phyloP scores from a whole-genome alignment of 1,284 basidiomycete genomes.

The Heterobasidion annosum region DNA sequence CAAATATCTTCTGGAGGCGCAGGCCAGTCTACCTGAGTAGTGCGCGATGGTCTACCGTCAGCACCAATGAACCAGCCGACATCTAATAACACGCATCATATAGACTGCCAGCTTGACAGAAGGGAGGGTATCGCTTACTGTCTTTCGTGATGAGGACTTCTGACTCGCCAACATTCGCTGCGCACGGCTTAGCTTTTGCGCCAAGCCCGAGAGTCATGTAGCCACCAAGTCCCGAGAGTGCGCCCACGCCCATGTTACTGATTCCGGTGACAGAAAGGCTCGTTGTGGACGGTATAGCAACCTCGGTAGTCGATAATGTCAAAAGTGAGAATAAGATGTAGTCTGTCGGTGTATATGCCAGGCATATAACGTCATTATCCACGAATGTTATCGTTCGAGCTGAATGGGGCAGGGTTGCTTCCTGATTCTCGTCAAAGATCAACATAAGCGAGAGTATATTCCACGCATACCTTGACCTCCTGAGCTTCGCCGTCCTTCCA shows the following conservation, averaged over 20 bases:
- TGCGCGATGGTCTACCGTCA: conserved; percentile 58
- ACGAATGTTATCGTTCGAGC: conserved; percentile 70
- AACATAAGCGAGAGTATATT: conserved; percentile 7
- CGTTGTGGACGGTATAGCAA: conserved; percentile 38
- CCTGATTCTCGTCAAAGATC: conserved; percentile 33
- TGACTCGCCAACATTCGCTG: conserved; percentile 51
- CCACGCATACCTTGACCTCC: conserved; percentile 50
- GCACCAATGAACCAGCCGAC: conserved; percentile 65
- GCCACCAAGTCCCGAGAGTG: conserved; percentile 73
- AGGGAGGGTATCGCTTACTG: conserved; percentile 39
- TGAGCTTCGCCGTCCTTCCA: conserved; percentile 84
- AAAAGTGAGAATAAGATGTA: conserved; percentile 68
- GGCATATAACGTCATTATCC: conserved; percentile 52
- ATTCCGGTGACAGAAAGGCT: conserved; percentile 29
- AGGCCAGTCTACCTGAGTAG: conserved; percentile 66
- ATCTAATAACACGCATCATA: conserved; percentile 31
- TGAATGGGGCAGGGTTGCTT: conserved; percentile 78
- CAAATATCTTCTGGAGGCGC: conserved; percentile 77
- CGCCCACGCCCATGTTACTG: conserved; percentile 51
- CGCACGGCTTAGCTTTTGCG: conserved; percentile 60
- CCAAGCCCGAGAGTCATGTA: conserved; percentile 84
- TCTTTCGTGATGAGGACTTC: conserved; percentile 78
- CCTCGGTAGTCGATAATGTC: conserved; percentile 48
- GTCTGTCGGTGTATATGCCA: conserved; percentile 72
- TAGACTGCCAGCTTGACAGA: neutral